Base-by-base conservation (phyloP, 371 early-diverging fungal species). In the Mortierella sp. region DNA sequence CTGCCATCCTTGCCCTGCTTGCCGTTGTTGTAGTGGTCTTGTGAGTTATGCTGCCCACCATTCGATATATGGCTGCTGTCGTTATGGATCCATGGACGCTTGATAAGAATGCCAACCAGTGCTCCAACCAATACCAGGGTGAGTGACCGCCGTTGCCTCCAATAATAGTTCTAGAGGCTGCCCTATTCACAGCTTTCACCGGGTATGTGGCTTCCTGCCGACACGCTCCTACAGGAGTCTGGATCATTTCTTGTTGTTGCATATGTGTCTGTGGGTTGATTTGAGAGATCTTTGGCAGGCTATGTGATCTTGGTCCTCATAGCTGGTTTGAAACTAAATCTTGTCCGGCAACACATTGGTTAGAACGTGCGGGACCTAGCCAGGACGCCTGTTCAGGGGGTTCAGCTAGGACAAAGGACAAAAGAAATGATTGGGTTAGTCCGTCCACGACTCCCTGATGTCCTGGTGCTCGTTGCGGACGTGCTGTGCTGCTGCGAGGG, bases 1-100 rank as follows among this genome's bases (percentile, higher is more conserved):
- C 28, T 54, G 5, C 21, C 19, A 41, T 54, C 26, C 18, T 18
- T 30, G 10, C 21, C 42, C 28, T 28, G 24, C 16, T 43, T 51
- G 18, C 59, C 54, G 3, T 51, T 43, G 19, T 51, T 41, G 19
- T 47, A 42, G 42, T 16, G 42, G 16, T 42, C 42, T 42, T 42
- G 42, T 16, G 27, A 2, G 14, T 27, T 30, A 24, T 34, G 8
- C 23, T 12, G 21, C 24, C 42, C 48, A 24, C 10, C 42, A 3
- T 16, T 42, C 18, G 42, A 42, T 12, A 30, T 19, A 16, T 47
- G 21, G 5, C 61, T 49, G 0, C 42, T 43, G 38, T 23, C 19
- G 16, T 42, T 27, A n/a, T 51, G 55, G n/a, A 56, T 21, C 78
- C 78, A 78, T 5, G 78, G 78, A 42, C 46, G 55, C 24, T 42